These are phyloP conservation scores for Lodderomyces parapsilosis DNA, from an alignment of 1,139 yeast genomes.

Conservation along the genomic window DNA sequence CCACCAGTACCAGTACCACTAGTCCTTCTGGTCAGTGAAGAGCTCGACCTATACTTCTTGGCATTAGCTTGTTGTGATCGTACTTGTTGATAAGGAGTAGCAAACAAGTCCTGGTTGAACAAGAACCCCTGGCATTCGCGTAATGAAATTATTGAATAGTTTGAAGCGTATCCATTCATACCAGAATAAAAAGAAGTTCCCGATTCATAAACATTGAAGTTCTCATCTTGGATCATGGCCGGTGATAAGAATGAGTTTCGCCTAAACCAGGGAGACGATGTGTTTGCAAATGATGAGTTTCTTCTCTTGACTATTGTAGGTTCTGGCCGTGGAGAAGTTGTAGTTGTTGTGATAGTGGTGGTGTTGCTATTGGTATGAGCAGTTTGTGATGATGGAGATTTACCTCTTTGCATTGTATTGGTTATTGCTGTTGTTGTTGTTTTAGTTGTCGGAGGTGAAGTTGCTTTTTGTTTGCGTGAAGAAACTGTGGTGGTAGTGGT, in stretches of 20 bases:
- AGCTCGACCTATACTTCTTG: slow-evolving; percentile 16
- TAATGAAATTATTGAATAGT: slow-evolving; percentile 45
- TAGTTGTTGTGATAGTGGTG: slow-evolving; percentile 1
- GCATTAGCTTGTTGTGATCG: slow-evolving; percentile 43
- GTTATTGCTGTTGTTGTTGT: background rate
- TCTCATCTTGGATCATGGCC: slow-evolving; percentile 62
- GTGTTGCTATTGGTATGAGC: background rate
- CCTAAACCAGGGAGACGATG: slow-evolving; percentile 56
- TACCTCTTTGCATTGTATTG: background rate
- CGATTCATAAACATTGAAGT: slow-evolving; percentile 55
- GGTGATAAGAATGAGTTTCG: slow-evolving; percentile 60
- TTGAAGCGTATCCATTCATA: slow-evolving; percentile 12
- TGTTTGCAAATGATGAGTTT: slow-evolving; percentile 45
- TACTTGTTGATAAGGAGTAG: slow-evolving; percentile 62
- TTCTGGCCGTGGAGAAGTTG: slow-evolving; percentile 17
- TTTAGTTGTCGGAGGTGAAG: background rate
- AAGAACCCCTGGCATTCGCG: slow-evolving; percentile 71
- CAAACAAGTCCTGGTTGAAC: slow-evolving; percentile 74
- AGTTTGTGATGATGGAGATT: background rate
- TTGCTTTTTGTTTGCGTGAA: background rate
- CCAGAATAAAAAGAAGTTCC: slow-evolving; percentile 18
- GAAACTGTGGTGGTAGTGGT: background rate
- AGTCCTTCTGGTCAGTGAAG: background rate
- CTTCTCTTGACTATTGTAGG: slow-evolving; percentile 24
- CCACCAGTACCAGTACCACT: background rate